Percentiles rank a stretch among this genome's conserved stretches.
Conservation (phyloP, 306 rosid genomes). For the Comarum palustre region DNA sequence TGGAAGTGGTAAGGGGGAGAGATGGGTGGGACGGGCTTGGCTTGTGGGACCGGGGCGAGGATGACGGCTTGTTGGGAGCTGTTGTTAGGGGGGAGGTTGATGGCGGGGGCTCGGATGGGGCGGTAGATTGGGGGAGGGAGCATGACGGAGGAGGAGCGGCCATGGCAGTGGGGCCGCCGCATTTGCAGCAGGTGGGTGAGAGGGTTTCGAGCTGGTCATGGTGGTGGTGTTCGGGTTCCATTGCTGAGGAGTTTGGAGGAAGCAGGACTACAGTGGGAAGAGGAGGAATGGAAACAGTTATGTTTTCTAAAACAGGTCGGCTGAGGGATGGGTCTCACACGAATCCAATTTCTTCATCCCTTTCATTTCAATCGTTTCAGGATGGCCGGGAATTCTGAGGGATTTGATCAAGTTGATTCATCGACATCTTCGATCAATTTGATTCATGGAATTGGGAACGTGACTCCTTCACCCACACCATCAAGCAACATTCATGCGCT, state of each 20-base stretch:
- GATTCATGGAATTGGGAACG: no score
- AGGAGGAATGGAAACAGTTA: no score
- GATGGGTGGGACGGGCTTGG: conserved; percentile 55
- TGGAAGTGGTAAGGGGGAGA: conserved; percentile 54
- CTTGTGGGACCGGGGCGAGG: conserved; percentile 77
- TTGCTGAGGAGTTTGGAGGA: neutral
- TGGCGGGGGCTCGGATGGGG: conserved; percentile 85
- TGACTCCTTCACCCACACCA: no score
- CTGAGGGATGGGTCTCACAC: no score
- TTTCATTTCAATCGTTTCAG: no score
- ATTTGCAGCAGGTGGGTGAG: conserved; percentile 57
- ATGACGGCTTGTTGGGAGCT: conserved; percentile 65
- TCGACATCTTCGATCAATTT: no score
- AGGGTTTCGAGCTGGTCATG: conserved; percentile 24
- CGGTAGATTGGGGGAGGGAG: conserved; percentile 85
- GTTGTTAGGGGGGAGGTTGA: conserved; percentile 62
- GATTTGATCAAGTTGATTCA: no score
- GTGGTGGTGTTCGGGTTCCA: conserved; percentile 28
- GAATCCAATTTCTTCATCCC: no score
- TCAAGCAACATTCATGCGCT: no score
- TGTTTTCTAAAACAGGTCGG: no score
- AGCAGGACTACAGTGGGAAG: neutral
- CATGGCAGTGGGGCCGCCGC: conserved; percentile 68
- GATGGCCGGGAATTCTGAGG: no score
- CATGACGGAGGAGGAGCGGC: conserved; percentile 46